These are phyloP conservation scores for Penicillium nucicola DNA, from an alignment of 495 filamentous ascomycete species.

Conservation along the genomic window DNA sequence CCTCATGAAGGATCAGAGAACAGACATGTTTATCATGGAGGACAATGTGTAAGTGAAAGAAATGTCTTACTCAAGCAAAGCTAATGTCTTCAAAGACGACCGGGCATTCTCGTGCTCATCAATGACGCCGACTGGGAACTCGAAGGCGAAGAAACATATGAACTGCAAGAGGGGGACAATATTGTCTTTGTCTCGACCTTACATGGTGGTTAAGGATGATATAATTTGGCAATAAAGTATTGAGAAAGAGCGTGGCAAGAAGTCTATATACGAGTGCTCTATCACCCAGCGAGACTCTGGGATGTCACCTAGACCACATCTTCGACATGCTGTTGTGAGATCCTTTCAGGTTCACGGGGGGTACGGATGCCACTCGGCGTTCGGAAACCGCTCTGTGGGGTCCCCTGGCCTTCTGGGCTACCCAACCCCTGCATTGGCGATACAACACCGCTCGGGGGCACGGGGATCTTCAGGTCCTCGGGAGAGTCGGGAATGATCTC, in stretches of 20 bases:
- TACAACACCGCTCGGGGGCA: conserved; percentile 56
- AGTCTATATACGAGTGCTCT: not conserved
- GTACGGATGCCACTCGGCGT: conserved; percentile 37
- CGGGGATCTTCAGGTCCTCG: conserved; percentile 80
- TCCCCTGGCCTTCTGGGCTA: conserved; percentile 42
- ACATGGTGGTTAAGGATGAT: conserved; percentile 71
- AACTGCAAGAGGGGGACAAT: conserved; percentile 76
- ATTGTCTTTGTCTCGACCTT: conserved; percentile 98
- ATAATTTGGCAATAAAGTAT: not conserved
- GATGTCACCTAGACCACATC: conserved; percentile 38
- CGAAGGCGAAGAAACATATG: conserved; percentile 88
- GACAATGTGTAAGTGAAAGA: conserved; percentile 69
- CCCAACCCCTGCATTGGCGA: conserved; percentile 49
- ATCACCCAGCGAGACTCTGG: not conserved
- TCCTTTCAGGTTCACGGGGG: conserved; percentile 45
- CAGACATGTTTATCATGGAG: conserved; percentile 87
- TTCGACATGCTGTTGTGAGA: conserved; percentile 48
- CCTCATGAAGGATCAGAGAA: conserved; percentile 79
- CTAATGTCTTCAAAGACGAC: conserved; percentile 59
- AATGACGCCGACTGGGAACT: conserved; percentile 99
- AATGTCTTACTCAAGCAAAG: not conserved
- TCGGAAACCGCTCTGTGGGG: conserved; percentile 39
- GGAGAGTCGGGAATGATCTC: conserved; percentile 70
- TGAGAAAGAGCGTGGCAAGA: not conserved
- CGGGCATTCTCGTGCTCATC: conserved; percentile 94